These are phyloP conservation scores for Eucalyptus albens DNA, from an alignment of 345 rosid genomes.

Conservation along the genomic window DNA sequence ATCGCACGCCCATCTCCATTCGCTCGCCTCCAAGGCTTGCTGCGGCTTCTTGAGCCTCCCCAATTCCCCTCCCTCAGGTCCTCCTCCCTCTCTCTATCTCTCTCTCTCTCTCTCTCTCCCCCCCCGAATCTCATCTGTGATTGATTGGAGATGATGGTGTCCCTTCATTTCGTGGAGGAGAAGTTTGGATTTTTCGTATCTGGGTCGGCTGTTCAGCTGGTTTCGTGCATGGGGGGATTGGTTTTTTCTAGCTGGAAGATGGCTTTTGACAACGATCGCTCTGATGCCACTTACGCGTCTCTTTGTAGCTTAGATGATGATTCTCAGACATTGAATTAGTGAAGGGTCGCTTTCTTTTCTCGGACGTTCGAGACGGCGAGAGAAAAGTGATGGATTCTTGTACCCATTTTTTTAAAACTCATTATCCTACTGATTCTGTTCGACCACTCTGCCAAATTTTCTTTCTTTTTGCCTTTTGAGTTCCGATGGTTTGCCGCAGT, in stretches of 20 bases:
- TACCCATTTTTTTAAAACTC: neutral
- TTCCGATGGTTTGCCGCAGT: neutral
- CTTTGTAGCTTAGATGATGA: neutral
- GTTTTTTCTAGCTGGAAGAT: neutral
- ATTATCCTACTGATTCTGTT: neutral
- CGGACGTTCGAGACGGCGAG: neutral
- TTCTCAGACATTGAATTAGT: neutral
- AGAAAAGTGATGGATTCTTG: neutral
- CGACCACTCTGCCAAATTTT: neutral
- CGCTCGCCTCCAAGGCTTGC: conserved; percentile 54
- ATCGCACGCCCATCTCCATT: conserved; percentile 45
- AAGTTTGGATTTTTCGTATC: neutral
- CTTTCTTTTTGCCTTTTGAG: neutral
- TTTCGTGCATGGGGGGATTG: neutral
- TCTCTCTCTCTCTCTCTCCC: neutral
- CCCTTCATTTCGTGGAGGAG: neutral
- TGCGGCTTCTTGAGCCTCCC: conserved; percentile 83
- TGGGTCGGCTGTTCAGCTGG: neutral
- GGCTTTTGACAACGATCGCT: neutral
- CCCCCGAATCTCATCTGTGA: neutral
- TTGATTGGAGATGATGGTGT: neutral
- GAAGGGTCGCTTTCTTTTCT: neutral
- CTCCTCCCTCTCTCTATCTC: neutral
- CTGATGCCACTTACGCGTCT: neutral
- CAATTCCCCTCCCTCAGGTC: conserved; percentile 67